Evolutionary conservation across 2,329 filamentous ascomycete genomes (phyloP), one percentile per base, ranked within the genome.

Genomic region (Aspergillus sp.): DNA sequence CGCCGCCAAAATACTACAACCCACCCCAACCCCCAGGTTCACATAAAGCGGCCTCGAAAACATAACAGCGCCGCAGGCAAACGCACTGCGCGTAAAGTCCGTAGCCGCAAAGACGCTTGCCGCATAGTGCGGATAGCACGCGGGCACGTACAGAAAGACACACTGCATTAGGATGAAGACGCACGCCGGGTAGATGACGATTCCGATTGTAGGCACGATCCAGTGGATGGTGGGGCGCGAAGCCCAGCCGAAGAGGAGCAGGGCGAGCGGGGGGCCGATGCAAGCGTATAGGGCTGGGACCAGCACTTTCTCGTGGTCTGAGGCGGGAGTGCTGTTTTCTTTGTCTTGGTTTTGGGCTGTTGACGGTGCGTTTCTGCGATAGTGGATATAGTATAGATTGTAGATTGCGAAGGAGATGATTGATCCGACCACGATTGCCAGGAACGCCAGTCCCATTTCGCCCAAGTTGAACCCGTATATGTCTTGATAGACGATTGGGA

Each of bases 231-330:
- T 43, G 0, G 62, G 31, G 4, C 63, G 60, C 2, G 69, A 59
- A 1, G 66, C 51, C 66, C 62, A 69, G 4, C 50, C 69, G 23
- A 71, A 87, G 59, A 87, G 72, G 78, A 88, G 87, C 3, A 88
- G 76, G 13, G 85, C 84, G n/a, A 85, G 79, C 0, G 85, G 81
- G 0, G 85, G 82, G 1, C 82, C 81, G 62, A 87, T 79, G 56
- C 80, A 76, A 2, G 82, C 83, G 8, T 77, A 73, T 1, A 89
- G 75, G 6, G 85, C 85, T 0, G 85, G 86, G 53, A 72, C 64
- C 8, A 87, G 80, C 4, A 84, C 78, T 19, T 73, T 75, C 71
- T 88, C 85, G 59, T 82, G 84, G 19, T 28, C 25, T 28, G 25
- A 7, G 4, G 77, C 72, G 7, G 81, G 80, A 64, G 83, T 80